Conservation (phyloP, 306 rosid species). For the Alnus rubra region DNA sequence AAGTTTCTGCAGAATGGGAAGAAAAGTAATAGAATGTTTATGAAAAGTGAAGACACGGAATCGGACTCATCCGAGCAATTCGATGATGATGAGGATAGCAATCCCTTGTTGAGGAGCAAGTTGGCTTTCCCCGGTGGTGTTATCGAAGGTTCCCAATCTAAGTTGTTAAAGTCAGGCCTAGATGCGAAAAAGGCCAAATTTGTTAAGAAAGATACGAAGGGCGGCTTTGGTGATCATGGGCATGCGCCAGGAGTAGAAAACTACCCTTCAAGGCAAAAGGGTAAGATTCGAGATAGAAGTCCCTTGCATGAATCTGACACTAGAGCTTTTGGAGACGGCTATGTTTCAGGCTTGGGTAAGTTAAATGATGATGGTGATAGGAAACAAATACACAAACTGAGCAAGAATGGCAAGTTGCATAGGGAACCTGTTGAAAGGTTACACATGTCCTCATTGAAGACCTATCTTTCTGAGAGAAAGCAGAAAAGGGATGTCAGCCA, state of each 20-base stretch:
- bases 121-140: slow-evolving; percentile 58
- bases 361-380: slow-evolving; percentile 50
- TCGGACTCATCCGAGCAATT: slow-evolving; percentile 90
- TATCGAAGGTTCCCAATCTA: slow-evolving; percentile 57
- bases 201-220: slow-evolving; percentile 55
- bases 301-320: slow-evolving; percentile 46
- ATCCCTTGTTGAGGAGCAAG: slow-evolving; percentile 75
- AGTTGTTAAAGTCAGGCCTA: slow-evolving; percentile 49
- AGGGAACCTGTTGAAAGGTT: slow-evolving; percentile 52
- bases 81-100: slow-evolving; percentile 76
- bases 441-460: slow-evolving; percentile 43
- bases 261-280: slow-evolving; percentile 65
- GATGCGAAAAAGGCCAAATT: slow-evolving; percentile 61
- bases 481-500: slow-evolving; percentile 50
- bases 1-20: slow-evolving; percentile 49
- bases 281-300: slow-evolving; percentile 51
- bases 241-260: slow-evolving; percentile 47
- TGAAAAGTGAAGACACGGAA: slow-evolving; percentile 81
- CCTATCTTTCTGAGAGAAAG: slow-evolving; percentile 46
- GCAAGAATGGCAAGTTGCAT: slow-evolving; percentile 55
- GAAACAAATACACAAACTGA: slow-evolving; percentile 41
- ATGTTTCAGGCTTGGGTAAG: slow-evolving; percentile 44
- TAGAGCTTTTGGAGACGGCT: slow-evolving; percentile 52
- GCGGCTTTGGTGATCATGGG: slow-evolving; percentile 50
- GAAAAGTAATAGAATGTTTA: slow-evolving; percentile 48